Conservation (phyloP, 805 yeast species). For the Barnettozyma pratensis region DNA sequence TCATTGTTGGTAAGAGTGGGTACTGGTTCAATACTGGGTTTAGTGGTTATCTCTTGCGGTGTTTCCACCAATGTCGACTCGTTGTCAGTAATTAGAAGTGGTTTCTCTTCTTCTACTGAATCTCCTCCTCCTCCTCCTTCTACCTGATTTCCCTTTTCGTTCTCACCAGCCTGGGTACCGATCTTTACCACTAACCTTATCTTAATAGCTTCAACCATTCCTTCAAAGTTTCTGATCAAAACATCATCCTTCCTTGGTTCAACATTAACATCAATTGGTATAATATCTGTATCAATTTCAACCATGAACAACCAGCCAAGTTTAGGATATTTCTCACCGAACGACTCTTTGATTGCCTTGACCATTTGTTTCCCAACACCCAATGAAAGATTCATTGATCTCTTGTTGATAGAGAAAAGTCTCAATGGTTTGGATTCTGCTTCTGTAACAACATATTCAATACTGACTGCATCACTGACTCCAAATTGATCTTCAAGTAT, state of each 20-base stretch:
- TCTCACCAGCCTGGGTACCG: too few species aligned
- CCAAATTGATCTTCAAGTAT: not conserved
- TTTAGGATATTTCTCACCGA: not conserved
- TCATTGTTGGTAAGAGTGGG: not conserved
- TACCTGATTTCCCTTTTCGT: too few species aligned
- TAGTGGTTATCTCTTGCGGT: too few species aligned
- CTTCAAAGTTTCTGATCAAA: slow-evolving; percentile 24
- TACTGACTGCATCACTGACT: not conserved
- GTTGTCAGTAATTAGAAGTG: too few species aligned
- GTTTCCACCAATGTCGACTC: too few species aligned
- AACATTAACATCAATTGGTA: slow-evolving; percentile 33
- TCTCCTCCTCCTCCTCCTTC: not conserved
- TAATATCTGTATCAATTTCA: slow-evolving; percentile 11
- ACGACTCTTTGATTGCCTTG: slow-evolving; percentile 20
- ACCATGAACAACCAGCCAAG: slow-evolving; percentile 32
- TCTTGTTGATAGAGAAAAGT: not conserved
- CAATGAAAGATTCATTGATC: not conserved
- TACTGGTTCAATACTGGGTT: too few species aligned
- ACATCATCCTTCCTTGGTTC: slow-evolving; percentile 42
- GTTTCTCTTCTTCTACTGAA: too few species aligned
- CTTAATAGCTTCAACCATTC: too few species aligned
- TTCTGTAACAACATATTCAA: not conserved
- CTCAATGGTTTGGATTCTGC: not conserved
- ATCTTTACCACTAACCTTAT: too few species aligned
- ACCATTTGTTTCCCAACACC: not conserved